These are phyloP conservation scores for Hypoxylon fuscum DNA, from an alignment of 495 filamentous ascomycete genomes.

Conservation along the genomic window DNA sequence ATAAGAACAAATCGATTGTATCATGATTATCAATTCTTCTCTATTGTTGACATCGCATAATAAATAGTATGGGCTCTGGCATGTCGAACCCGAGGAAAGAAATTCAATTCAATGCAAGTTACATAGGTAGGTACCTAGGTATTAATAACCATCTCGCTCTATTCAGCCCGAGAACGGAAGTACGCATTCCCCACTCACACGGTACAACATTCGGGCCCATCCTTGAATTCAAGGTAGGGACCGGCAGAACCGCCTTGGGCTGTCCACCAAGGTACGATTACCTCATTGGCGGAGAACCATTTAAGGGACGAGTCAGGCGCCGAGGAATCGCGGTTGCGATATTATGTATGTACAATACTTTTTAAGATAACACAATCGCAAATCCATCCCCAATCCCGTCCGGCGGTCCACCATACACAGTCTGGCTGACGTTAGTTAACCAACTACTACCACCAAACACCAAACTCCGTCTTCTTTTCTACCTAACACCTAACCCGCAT, in stretches of 20 bases:
- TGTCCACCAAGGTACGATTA: conserved; percentile 23
- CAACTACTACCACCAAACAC: not conserved
- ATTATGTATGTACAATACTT: no score
- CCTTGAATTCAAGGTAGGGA: no score
- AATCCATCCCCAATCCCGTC: not conserved
- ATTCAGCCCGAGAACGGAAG: not conserved
- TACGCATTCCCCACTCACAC: not conserved
- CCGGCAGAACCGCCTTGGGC: not conserved
- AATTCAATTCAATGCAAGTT: no score
- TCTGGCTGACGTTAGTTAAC: conserved; percentile 9
- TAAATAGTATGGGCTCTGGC: no score
- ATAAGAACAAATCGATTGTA: no score
- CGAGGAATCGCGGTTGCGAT: conserved; percentile 31
- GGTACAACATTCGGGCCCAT: no score
- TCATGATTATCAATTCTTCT: no score
- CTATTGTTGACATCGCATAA: no score
- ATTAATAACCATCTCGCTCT: no score
- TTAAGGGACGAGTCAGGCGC: conserved; percentile 40
- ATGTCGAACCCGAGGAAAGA: no score
- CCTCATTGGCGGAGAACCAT: conserved; percentile 32
- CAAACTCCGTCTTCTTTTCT: conserved; percentile 3
- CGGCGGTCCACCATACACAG: conserved; percentile 12
- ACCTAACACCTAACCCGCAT: conserved; percentile 22
- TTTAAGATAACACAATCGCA: conserved; percentile 19
- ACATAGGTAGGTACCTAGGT: not conserved